Conservation (phyloP, 805 yeast genomes). For the Cyberlindnera bimundalis region DNA sequence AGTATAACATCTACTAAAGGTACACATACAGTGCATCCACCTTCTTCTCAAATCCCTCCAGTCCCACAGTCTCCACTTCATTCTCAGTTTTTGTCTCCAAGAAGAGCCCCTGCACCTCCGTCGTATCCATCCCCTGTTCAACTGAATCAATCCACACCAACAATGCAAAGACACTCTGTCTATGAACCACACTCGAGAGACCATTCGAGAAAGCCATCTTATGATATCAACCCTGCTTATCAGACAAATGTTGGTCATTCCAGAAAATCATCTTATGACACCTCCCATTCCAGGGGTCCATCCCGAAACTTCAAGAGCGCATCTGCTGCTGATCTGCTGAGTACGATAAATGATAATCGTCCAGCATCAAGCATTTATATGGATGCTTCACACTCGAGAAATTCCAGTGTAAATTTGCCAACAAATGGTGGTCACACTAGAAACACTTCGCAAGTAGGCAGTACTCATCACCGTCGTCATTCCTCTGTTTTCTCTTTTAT, state of each 20-base stretch:
- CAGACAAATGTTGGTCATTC: conserved; percentile 18
- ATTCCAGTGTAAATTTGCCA: conserved; percentile 31
- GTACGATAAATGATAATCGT: conserved; percentile 28
- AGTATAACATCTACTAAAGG: conserved; percentile 2
- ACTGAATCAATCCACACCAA: conserved; percentile 24
- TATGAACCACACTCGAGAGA: conserved; percentile 18
- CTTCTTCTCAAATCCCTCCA: conserved; percentile 20
- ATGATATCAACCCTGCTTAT: conserved; percentile 22
- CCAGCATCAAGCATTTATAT: conserved; percentile 53
- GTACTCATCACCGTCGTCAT: conserved; percentile 48
- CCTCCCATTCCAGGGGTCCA: conserved; percentile 19
- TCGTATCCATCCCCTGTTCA: conserved; percentile 41
- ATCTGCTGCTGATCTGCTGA: conserved; percentile 33
- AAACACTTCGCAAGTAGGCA: conserved; percentile 41
- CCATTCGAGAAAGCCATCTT: conserved; percentile 31
- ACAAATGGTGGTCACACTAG: conserved; percentile 35
- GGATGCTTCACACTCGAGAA: conserved; percentile 33
- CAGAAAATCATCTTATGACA: conserved; percentile 28
- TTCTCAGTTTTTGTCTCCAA: conserved; percentile 55
- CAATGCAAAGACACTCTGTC: conserved; percentile 26
- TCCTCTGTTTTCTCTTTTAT: conserved; percentile 57
- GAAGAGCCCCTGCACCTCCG: conserved; percentile 73
- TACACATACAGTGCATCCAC: conserved; percentile 20
- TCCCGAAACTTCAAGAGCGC: conserved; percentile 21
- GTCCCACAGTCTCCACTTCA: conserved; percentile 16